Base-by-base conservation (phyloP, 306 rosid species). In the Psophocarpus tetragonolobus region DNA sequence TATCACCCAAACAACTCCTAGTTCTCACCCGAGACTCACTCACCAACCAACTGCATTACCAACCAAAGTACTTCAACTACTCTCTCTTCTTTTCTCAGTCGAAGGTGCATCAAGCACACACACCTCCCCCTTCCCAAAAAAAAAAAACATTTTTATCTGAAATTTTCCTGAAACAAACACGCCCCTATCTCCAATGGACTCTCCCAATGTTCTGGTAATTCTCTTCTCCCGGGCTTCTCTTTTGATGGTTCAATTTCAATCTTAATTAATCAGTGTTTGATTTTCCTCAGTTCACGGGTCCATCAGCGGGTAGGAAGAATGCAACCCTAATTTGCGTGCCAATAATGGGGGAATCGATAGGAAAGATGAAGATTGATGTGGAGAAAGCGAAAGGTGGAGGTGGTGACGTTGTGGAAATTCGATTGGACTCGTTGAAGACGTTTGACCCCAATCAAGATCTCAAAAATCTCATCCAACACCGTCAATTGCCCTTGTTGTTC, bases 321-420 rank as follows among this genome's bases (percentile, higher is more conserved):
- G 63, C 24, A 1, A 79, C 77, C 12, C 51, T 79, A 61, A 60
- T 79, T 39, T 79, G 83, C 27, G 72, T 5, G 1, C 83, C 83
- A 7, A 70, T 35, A 21, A 79, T 79, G 83, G 77, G 17, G 3
- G 44, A 79, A 45, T 45, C 83, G 0, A 2, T 71, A 7, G 56
- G 41, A 0, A 9, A 47, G 15, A 79, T 79, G 78, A 36, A 48
- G 50, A 6, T 61, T 35, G 77, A 79, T 33, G 24, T 71, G 0
- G n/a, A 47, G 2, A 71, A 70, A 6, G 83, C 83, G 0, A 79
- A 60, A 61, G 24, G 15, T 5, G 53, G 11, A 44, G 78, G 83
- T 5, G 83, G 72, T 6, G 83, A 79, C 77, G 24, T 79, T 21
- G 77, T 71, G 0, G 83, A 79, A 71, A 79, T 79, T 14, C 77